Evolutionary conservation across 2,329 filamentous ascomycete genomes (phyloP), one percentile per base, ranked within the genome.

Genomic region (Aspergillus sergii): DNA sequence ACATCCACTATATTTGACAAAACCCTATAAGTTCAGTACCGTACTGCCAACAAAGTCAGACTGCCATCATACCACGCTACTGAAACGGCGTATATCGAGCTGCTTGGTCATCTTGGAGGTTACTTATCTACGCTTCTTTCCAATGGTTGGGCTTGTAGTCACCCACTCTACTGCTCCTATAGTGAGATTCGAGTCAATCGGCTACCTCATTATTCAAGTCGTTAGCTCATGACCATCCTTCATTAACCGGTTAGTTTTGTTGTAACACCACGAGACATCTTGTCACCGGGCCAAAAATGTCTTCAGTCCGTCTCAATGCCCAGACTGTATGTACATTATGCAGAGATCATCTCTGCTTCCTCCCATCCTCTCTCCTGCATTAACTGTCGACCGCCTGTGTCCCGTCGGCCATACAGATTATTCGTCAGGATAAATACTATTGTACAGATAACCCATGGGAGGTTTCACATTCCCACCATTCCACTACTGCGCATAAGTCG

Each of bases 361-460:
- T 30, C 45, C 12, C 58, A 51, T 53, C 16, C n/a, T 5, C 45
- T 65, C 57, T 59, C 60, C 45, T 48, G 19, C 21, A 51, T 60
- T 45, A 39, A 28, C 50, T 45, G 36, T 55, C 39, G 32, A 58
- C 55, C 60, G 45, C 50, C 61, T 55, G 39, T 39, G 51, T 9
- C 45, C 55, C 54, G 51, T 36, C 36, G 46, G 54, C 36, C 51
- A 56, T 54, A 59, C 36, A 61, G 46, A 57, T 60, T 55, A 36
- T 34, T 51, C 34, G 30, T 59, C 56, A 55, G 48, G 55, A 50
- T 64, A 65, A 59, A 64, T 66, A 57, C 59, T 76, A 76, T 76
- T 71, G 71, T 76, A 76, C 75, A 76, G 67, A 68, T 51, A 61
- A 66, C 62, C 59, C 56, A 19, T 34, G 50, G 59, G 23, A 19